Evolutionary conservation across 129 eudicot genomes (phyloP), one percentile per base, ranked within the genome.

Genomic region (Artemisia annua): DNA sequence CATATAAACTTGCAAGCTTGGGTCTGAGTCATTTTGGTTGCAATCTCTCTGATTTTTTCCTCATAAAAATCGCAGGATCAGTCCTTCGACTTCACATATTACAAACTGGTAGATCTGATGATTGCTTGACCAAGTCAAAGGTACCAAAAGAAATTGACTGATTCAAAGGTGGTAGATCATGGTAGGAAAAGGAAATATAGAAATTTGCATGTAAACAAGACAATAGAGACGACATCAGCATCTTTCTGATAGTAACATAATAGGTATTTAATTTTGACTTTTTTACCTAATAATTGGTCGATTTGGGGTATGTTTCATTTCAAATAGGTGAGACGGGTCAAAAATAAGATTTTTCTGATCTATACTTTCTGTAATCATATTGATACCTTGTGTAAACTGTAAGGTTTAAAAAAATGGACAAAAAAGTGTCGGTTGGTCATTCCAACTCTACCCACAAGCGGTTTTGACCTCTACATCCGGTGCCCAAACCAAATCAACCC

Each of bases 121-220:
- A 12, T n/a, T 60, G 32, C 24, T 66, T 77, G 71, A 78, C 72
- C 60, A 30, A 20, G 56, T 70, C 72, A 78, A 52, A 13, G 17
- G 61, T 13, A 61, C 63, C 48, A 32, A 24, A 71, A 44, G 68
- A 63, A 78, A 6, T 49, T 24, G 77, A 78, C 77, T 28, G 30
- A 71, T 44, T 78, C 68, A 63, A 44, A 56, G n/a, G 28, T 30
- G 61, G 70, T 63, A 24, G 67, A 53, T 56, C 71, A 44, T n/a
- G n/a, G n/a, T n/a, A n/a, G n/a, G n/a, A n/a, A n/a, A n/a, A n/a
- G n/a, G n/a, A n/a, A n/a, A n/a, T n/a, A n/a, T n/a, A n/a, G n/a
- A n/a, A n/a, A n/a, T n/a, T n/a, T n/a, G n/a, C n/a, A n/a, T 69
- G 51, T n/a, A n/a, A n/a, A n/a, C n/a, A 32, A 70, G 64, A 53